A percentile compares a stretch with the other conserved stretches of the same genome.
phyloP scores from a whole-genome alignment of 1,284 basidiomycete species.

The Inonotus obliquus region DNA sequence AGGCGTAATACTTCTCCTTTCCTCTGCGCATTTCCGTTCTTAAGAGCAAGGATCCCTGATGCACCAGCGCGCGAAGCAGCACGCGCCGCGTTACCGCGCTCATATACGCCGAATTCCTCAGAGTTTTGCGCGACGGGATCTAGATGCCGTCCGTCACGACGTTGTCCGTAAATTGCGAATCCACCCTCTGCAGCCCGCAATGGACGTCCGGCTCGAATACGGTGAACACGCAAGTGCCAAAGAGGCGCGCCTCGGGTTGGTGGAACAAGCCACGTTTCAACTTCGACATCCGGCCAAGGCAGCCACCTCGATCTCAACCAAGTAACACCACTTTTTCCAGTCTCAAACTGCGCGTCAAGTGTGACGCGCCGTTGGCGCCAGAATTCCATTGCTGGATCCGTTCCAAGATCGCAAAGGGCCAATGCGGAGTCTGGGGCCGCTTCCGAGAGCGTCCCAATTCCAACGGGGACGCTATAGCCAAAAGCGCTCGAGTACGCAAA shows the following conservation, averaged over 20 bases:
- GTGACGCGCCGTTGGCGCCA: conserved; percentile 68
- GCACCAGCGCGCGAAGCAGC: conserved; percentile 59
- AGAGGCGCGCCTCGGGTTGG: conserved; percentile 50
- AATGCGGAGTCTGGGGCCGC: conserved; percentile 65
- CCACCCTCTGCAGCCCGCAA: conserved; percentile 64
- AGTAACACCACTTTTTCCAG: conserved; percentile 29
- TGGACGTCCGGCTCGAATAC: conserved; percentile 46
- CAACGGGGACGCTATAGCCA: conserved; percentile 71
- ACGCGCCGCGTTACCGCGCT: conserved; percentile 41
- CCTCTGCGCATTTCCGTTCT: conserved; percentile 27
- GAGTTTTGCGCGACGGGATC: conserved; percentile 34
- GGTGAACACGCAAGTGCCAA: conserved; percentile 70
- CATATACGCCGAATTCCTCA: conserved; percentile 45
- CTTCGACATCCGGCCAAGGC: conserved; percentile 66
- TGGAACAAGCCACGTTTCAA: conserved; percentile 74
- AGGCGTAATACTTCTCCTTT: conserved; percentile 52
- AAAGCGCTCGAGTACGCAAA: conserved; percentile 71
- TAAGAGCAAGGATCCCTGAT: conserved; percentile 55
- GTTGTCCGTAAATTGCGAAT: conserved; percentile 70
- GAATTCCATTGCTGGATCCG: conserved; percentile 53
- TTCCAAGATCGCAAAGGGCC: conserved; percentile 50
- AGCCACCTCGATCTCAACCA: conserved; percentile 69
- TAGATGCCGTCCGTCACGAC: conserved; percentile 55
- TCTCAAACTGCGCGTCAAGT: conserved; percentile 56
- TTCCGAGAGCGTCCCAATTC: conserved; percentile 65